Evolutionary conservation across 805 yeast species (phyloP).

Genomic region (Monosporozyma aerobia): DNA sequence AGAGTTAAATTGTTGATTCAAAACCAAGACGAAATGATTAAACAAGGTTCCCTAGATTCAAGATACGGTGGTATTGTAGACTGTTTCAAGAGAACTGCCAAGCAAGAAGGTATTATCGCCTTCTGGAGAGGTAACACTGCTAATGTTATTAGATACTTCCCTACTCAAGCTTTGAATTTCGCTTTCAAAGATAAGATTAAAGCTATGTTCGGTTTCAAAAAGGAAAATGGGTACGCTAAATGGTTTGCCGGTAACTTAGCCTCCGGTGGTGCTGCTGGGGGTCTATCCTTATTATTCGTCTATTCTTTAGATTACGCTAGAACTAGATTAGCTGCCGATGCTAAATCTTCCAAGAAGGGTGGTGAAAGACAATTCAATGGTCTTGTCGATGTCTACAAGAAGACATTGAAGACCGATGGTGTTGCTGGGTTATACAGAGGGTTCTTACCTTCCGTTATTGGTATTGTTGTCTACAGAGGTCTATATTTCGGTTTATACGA

Average conservation of each 20-base stretch:
- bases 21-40: slow-evolving; percentile 97
- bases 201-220: slow-evolving; percentile 93
- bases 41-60: slow-evolving; percentile 87
- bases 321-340: slow-evolving; percentile 96
- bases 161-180: slow-evolving; percentile 97
- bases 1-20: slow-evolving; percentile 94
- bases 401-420: slow-evolving; percentile 94
- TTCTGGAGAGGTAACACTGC: slow-evolving; percentile 99
- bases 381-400: slow-evolving; percentile 90
- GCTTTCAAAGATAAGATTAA: slow-evolving; percentile 98
- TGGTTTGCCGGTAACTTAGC: slow-evolving; percentile 97
- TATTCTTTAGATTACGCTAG: slow-evolving; percentile 96
- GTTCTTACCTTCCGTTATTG: slow-evolving; percentile 96
- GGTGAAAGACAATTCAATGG: slow-evolving; percentile 90
- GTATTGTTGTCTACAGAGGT: slow-evolving; percentile 99
- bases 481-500: slow-evolving; percentile 96
- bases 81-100: slow-evolving; percentile 91
- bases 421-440: slow-evolving; percentile 98
- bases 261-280: slow-evolving; percentile 97
- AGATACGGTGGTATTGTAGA: slow-evolving; percentile 86
- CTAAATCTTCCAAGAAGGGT: slow-evolving; percentile 42
- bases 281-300: slow-evolving; percentile 83
- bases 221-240: slow-evolving; percentile 79
- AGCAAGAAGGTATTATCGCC: slow-evolving; percentile 83
- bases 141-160: slow-evolving; percentile 97